A percentile compares a stretch with the other conserved stretches of the same genome.
phyloP scores from a whole-genome alignment of 352 stramenopile genomes.

The Phytopythium montanum region DNA sequence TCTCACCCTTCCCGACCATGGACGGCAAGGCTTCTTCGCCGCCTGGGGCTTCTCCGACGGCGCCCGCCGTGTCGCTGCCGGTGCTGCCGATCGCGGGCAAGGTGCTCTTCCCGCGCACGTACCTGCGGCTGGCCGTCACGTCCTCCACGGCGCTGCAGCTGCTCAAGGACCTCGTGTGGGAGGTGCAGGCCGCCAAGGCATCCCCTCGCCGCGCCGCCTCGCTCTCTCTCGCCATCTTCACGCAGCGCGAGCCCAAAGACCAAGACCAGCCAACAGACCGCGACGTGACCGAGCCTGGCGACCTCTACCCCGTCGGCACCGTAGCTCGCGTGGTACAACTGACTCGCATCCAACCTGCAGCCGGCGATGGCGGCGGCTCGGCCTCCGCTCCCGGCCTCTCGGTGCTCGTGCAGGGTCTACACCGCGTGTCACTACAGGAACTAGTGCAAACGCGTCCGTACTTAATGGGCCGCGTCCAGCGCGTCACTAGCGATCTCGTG shows the following conservation, averaged over 20 bases:
- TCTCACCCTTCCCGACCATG: slow-evolving; percentile 10
- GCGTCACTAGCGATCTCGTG: slow-evolving; percentile 18
- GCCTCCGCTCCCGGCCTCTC: slow-evolving; percentile 32
- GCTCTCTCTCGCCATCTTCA: slow-evolving; percentile 65
- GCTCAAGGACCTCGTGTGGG: slow-evolving; percentile 77
- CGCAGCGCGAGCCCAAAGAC: slow-evolving; percentile 22
- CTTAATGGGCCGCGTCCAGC: slow-evolving; percentile 46
- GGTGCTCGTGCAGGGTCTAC: slow-evolving; percentile 62
- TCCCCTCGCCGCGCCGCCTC: slow-evolving; percentile 27
- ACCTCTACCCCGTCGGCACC: slow-evolving; percentile 54
- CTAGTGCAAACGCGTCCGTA: slow-evolving; percentile 55
- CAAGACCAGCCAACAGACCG: slow-evolving; percentile 13
- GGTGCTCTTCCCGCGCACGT: slow-evolving; percentile 74
- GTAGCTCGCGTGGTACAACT: slow-evolving; percentile 75
- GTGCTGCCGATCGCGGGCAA: slow-evolving; percentile 66
- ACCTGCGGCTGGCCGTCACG: slow-evolving; percentile 68
- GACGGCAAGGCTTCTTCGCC: slow-evolving; percentile 5
- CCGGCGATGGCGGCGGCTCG: slow-evolving; percentile 14
- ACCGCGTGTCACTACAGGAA: slow-evolving; percentile 45
- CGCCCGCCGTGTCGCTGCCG: slow-evolving; percentile 38
- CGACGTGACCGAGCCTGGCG: slow-evolving; percentile 21
- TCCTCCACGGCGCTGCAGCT: slow-evolving; percentile 59
- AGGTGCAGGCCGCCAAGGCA: slow-evolving; percentile 54
- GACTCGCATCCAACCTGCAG: slow-evolving; percentile 42
- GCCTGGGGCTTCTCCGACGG: background rate